Percentiles rank a stretch among this genome's conserved stretches.
phyloP scores from a whole-genome alignment of 2,329 filamentous ascomycete genomes.

The Colletotrichum liaoningense region DNA sequence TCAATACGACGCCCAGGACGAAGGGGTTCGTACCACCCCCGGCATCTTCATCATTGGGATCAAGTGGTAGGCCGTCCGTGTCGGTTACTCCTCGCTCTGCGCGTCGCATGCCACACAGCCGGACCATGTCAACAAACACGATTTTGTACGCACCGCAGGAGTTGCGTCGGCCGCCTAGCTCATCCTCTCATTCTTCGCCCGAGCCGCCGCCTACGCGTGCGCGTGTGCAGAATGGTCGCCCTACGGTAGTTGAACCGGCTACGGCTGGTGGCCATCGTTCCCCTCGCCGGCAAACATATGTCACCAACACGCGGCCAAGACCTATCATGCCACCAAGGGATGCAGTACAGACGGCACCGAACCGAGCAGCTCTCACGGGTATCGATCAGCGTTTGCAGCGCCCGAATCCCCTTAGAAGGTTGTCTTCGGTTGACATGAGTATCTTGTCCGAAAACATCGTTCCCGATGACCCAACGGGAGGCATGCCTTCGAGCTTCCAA shows the following conservation, averaged over 20 bases:
- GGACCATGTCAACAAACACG: conserved; percentile 84
- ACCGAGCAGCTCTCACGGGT: conserved; percentile 64
- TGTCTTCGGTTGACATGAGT: conserved; percentile 78
- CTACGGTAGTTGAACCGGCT: conserved; percentile 49
- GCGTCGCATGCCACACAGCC: conserved; percentile 67
- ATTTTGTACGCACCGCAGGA: conserved; percentile 83
- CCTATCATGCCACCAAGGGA: conserved; percentile 65
- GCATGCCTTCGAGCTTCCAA: conserved; percentile 80
- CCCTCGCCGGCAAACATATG: conserved; percentile 57
- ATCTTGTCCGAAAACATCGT: conserved; percentile 79
- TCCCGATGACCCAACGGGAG: conserved; percentile 70
- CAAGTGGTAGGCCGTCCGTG: conserved; percentile 36
- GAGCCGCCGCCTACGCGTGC: conserved; percentile 43
- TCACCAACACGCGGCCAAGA: conserved; percentile 63
- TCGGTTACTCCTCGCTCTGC: conserved; percentile 48
- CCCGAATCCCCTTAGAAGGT: conserved; percentile 51
- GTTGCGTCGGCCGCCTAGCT: conserved; percentile 48
- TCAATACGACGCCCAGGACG: conserved; percentile 60
- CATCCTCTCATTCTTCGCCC: conserved; percentile 56
- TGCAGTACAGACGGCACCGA: conserved; percentile 66
- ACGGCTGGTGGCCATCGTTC: conserved; percentile 55
- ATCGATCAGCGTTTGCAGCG: conserved; percentile 57
- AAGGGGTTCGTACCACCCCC: conserved; percentile 48
- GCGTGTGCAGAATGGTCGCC: conserved; percentile 38
- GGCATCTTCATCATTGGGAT: conserved; percentile 46